Percentiles rank a stretch among this genome's conserved stretches.
Conservation (phyloP, 352 stramenopile genomes). For the Phytophthora aleatoria region DNA sequence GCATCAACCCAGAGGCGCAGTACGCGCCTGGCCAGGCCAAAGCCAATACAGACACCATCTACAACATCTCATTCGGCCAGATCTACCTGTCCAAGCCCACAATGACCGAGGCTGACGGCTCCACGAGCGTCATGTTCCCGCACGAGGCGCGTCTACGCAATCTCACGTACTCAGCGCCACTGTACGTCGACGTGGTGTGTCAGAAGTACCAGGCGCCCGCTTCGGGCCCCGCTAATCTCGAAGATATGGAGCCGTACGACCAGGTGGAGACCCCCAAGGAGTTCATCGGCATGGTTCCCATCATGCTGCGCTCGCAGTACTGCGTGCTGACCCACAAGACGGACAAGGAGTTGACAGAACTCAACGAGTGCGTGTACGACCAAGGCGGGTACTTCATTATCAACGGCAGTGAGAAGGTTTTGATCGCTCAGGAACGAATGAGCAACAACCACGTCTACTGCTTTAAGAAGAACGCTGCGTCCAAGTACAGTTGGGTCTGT, state of each 20-base stretch:
- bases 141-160: slow-evolving; percentile 98
- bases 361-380: slow-evolving; percentile 99
- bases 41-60: slow-evolving; percentile 90
- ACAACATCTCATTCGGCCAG: slow-evolving; percentile 98
- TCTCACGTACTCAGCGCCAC: slow-evolving; percentile 98
- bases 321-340: slow-evolving; percentile 94
- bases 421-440: slow-evolving; percentile 99
- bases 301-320: slow-evolving; percentile 98
- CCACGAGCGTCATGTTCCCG: slow-evolving; percentile 98
- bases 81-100: slow-evolving; percentile 98
- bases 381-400: slow-evolving; percentile 99
- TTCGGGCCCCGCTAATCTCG: slow-evolving; percentile 69
- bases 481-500: slow-evolving; percentile 97
- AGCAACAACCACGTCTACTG: slow-evolving; percentile 99
- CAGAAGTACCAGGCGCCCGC: slow-evolving; percentile 86
- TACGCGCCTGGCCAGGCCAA: slow-evolving; percentile 95
- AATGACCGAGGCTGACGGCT: slow-evolving; percentile 97
- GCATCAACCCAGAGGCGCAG: slow-evolving; percentile 96
- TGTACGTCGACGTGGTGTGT: slow-evolving; percentile 99
- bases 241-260: slow-evolving; percentile 90
- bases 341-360: slow-evolving; percentile 93
- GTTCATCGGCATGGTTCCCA: slow-evolving; percentile 98
- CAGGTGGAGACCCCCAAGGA: slow-evolving; percentile 90
- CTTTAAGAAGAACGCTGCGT: slow-evolving; percentile 98
- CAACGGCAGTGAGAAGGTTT: slow-evolving; percentile 97